Base-by-base conservation (phyloP, 106 monocot species). In the Acanthochlamys bracteata region DNA sequence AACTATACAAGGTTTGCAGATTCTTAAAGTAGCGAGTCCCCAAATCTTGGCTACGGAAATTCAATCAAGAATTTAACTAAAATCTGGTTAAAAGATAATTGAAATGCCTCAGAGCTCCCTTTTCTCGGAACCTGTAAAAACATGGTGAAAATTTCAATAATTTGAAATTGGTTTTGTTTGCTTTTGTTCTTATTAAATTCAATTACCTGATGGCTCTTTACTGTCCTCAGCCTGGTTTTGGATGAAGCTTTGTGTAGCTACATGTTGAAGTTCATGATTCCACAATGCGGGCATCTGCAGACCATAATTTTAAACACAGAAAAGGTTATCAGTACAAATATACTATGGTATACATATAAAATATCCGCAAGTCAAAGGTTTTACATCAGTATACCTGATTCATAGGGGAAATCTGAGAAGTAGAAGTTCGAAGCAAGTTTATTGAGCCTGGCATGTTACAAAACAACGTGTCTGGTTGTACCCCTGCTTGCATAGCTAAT, bases 211-310 rank as follows among this genome's bases (percentile, higher is more conserved):
- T n/a, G 51, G 41, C 10, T 78, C 73, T 20, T 45, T 42, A 47
- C 25, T 33, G 2, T 33, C 63, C 0, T 59, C 47, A 19, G 65
- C 55, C 7, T 39, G 62, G 21, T 74, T 71, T 16, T 69, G 57
- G 22, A 71, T 27, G 47, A 78, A 52, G 24, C 75, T 66, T 63
- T 71, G 67, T 33, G 74, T 66, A 55, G 74, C 19, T n/a, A 71
- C 53, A 55, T 63, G 66, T 21, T 71, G 78, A 39, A 76, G n/a
- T 41, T 75, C 79, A 55, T 75, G 65, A 53, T 66, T 65, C 83
- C 79, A 83, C 41, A 72, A n/a, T 41, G n/a, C 53, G 4, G 79
- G 53, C 49, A 71, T 41, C 83, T 83, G 73, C 52, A 69, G 65
- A 14, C 15, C 7, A 46, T 47, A 64, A 63, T 55, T 49, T 49